Evolutionary conservation across 139 green algal species (phyloP).

Genomic region (Coelastrella sp.): DNA sequence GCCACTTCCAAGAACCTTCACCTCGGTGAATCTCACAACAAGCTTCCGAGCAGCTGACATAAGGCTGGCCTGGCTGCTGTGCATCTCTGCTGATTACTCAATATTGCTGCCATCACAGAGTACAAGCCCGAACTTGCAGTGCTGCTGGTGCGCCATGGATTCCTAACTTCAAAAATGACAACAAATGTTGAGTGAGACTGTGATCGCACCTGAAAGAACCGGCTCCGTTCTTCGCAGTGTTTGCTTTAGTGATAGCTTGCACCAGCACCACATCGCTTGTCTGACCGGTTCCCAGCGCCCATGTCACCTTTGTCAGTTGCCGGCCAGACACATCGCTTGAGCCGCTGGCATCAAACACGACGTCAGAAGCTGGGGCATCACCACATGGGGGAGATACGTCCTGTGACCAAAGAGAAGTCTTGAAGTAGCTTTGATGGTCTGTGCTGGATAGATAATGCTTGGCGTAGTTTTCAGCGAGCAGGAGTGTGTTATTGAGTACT

Average conservation of each 20-base stretch:
- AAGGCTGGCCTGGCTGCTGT: no score
- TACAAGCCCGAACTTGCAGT: not conserved
- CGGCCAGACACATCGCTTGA: slow-evolving; percentile 1
- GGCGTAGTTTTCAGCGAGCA: no score
- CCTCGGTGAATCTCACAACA: no score
- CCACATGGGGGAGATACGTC: not conserved
- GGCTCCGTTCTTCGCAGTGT: not conserved
- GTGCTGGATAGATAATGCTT: no score
- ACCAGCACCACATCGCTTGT: not conserved
- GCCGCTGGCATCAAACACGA: slow-evolving; percentile 2
- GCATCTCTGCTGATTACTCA: no score
- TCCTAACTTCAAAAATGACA: not conserved
- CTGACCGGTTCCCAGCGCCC: not conserved
- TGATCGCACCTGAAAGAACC: not conserved
- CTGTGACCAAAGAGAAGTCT: no score
- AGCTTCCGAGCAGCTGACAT: no score
- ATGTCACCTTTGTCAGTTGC: not conserved
- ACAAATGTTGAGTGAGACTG: not conserved
- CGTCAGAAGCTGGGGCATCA: not conserved
- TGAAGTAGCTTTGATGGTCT: no score
- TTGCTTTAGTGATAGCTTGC: slow-evolving; percentile 1
- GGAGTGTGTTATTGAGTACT: no score
- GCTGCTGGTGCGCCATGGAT: not conserved
- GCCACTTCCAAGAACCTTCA: no score
- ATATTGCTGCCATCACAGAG: no score